Conservation (phyloP, 805 yeast species). For the Candida peoriensis region DNA sequence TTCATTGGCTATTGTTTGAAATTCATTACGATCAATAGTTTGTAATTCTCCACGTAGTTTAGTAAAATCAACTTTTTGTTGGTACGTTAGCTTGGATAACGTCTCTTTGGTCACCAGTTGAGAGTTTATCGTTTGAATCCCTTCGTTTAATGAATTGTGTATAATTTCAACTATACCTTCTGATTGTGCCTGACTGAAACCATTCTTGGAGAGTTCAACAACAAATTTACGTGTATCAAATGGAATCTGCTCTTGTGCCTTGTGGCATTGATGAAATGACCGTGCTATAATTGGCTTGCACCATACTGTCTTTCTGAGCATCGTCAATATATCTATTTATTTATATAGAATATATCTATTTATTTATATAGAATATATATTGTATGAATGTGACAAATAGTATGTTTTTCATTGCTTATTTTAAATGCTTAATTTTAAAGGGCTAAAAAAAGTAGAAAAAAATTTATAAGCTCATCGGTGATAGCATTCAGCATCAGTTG, state of each 20-base stretch:
- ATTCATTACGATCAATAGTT: slow-evolving; percentile 81
- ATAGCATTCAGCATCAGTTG: no score
- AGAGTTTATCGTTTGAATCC: slow-evolving; percentile 66
- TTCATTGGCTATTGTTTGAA: slow-evolving; percentile 75
- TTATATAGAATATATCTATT: no score
- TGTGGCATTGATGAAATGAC: background rate
- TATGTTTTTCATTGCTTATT: no score
- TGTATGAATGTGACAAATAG: no score
- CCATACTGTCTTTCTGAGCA: no score
- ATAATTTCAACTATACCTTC: slow-evolving; percentile 74
- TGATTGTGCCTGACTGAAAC: slow-evolving; percentile 73
- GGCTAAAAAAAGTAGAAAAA: no score
- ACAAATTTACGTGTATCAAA: slow-evolving; percentile 25
- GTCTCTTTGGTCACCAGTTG: slow-evolving; percentile 84
- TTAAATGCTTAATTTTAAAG: no score
- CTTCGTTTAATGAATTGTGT: slow-evolving; percentile 71
- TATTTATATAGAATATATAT: no score
- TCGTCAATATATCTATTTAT: no score
- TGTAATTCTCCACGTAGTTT: slow-evolving; percentile 89
- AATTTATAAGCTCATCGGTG: no score
- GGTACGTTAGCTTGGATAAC: slow-evolving; percentile 80
- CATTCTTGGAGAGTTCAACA: slow-evolving; percentile 40
- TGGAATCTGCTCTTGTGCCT: slow-evolving; percentile 8
- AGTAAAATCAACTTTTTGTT: slow-evolving; percentile 95
- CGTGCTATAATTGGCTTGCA: no score